Conservation (phyloP, 192 early-diverging fungal species). For the Entomortierella parvispora region DNA sequence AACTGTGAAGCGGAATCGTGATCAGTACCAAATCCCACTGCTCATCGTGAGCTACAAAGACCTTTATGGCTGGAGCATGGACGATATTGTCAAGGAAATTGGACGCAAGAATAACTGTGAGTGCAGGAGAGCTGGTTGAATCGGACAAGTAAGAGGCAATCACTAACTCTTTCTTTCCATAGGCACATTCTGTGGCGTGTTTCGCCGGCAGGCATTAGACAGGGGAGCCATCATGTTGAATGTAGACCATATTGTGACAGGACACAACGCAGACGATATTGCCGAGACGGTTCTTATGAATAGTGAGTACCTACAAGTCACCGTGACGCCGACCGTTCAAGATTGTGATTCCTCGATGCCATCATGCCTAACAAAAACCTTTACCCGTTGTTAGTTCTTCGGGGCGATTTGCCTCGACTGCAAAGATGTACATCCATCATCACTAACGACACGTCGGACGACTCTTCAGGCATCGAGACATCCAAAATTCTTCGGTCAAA, state of each 20-base stretch:
- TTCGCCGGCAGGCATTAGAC: conserved; percentile 96
- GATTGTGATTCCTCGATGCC: not conserved
- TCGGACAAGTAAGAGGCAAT: too few relatives aligned
- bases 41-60: conserved; percentile 95
- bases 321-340: not conserved
- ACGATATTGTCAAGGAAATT: conserved; percentile 93
- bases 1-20: conserved; percentile 95
- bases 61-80: conserved; percentile 99
- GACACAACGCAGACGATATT: conserved; percentile 99
- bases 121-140: too few relatives aligned
- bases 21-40: conserved; percentile 93
- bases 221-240: conserved; percentile 90
- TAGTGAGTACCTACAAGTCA: conserved; percentile 57
- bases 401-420: conserved; percentile 93
- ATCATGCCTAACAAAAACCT: too few relatives aligned
- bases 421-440: conserved; percentile 96
- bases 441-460: conserved; percentile 67
- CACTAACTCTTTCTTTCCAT: not conserved
- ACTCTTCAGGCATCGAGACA: conserved; percentile 48
- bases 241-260: conserved; percentile 97
- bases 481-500: conserved; percentile 87
- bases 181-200: conserved; percentile 97
- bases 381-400: conserved; percentile 89
- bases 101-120: conserved; percentile 97
- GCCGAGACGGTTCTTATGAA: conserved; percentile 99